A percentile compares a stretch with the other conserved stretches of the same genome.
Conservation (phyloP, 75 land plant genomes). For the Pseudotsuga menziesii region DNA sequence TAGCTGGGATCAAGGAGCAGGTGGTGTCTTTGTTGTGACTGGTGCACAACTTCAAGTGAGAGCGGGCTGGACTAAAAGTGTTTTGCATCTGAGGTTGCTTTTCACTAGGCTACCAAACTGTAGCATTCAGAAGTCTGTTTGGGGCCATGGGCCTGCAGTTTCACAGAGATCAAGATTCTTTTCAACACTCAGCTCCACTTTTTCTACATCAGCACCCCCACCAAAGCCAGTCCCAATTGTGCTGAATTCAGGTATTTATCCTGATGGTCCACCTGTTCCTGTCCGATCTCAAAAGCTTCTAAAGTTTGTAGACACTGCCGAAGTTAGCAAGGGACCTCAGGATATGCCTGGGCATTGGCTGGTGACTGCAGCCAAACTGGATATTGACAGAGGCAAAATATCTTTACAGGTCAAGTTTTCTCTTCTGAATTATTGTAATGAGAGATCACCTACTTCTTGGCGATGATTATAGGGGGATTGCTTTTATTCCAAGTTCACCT, state of each 20-base stretch:
- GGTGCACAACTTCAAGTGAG: conserved; percentile 69
- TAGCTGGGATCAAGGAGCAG: conserved; percentile 24
- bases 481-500: conserved; percentile 7
- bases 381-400: conserved; percentile 65
- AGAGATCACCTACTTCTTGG: not conserved
- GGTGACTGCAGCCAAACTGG: conserved; percentile 77
- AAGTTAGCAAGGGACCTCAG: conserved; percentile 76
- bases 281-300: conserved; percentile 57
- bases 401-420: conserved; percentile 73
- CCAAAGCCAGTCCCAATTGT: conserved; percentile 28
- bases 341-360: conserved; percentile 93
- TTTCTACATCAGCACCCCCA: conserved; percentile 17
- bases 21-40: conserved; percentile 68
- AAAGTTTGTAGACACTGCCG: conserved; percentile 68
- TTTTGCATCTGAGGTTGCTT: conserved; percentile 61
- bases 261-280: conserved; percentile 74
- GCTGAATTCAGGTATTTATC: conserved; percentile 69
- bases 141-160: conserved; percentile 57
- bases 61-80: conserved; percentile 53
- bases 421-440: conserved; percentile 41
- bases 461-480: conserved; percentile 4
- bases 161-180: conserved; percentile 69
- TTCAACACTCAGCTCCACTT: conserved; percentile 48
- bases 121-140: conserved; percentile 58
- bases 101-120: conserved; percentile 64